These are phyloP conservation scores for Colletotrichum nymphaeae DNA, from an alignment of 2,329 filamentous ascomycete genomes.

Conservation along the genomic window DNA sequence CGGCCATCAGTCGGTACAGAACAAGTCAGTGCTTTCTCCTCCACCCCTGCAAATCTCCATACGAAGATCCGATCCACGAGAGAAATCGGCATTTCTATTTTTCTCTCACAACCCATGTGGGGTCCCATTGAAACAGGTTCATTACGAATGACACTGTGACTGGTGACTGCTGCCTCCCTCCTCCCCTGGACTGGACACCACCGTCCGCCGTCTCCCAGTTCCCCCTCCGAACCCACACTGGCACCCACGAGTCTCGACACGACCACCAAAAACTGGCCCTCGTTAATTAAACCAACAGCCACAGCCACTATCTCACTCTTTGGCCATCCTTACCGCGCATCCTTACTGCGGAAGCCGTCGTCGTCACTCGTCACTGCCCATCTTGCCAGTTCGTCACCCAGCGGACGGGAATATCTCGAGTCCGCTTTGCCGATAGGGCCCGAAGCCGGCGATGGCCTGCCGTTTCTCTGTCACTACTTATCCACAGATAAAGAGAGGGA, in stretches of 20 bases:
- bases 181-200: slow-evolving; percentile 10
- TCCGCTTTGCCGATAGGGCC: neutral
- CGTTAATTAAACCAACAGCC: slow-evolving; percentile 20
- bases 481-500: neutral
- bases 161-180: neutral
- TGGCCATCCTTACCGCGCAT: neutral
- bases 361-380: slow-evolving; percentile 2
- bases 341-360: neutral
- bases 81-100: slow-evolving; percentile 35
- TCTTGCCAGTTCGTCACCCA: neutral
- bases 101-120: slow-evolving; percentile 28
- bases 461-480: neutral
- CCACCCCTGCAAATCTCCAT: slow-evolving; percentile 22
- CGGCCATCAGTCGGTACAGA: neutral
- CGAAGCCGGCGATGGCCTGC: neutral
- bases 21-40: slow-evolving; percentile 1
- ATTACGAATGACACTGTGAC: slow-evolving; percentile 32
- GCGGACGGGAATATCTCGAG: slow-evolving; percentile 3
- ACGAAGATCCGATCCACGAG: slow-evolving; percentile 30
- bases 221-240: neutral
- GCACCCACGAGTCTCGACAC: neutral
- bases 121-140: slow-evolving; percentile 34
- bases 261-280: slow-evolving; percentile 6
- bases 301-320: slow-evolving; percentile 19
- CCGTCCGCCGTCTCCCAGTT: neutral